These are phyloP conservation scores for Fusarium irregulare DNA, from an alignment of 2,329 filamentous ascomycete species.

Conservation along the genomic window DNA sequence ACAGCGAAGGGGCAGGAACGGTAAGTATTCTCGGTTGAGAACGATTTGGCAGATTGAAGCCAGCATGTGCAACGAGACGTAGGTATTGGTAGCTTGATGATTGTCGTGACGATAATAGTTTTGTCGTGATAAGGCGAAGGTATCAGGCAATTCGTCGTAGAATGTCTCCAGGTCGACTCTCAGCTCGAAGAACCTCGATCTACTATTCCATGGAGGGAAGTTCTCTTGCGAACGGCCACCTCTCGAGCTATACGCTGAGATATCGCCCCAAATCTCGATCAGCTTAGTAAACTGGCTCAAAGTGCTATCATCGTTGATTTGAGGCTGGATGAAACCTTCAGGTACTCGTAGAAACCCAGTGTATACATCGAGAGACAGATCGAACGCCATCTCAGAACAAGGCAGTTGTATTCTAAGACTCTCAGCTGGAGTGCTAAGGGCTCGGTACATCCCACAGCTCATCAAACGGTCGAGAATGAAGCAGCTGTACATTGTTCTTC, in stretches of 20 bases:
- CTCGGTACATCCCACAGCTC: constrained; percentile 71
- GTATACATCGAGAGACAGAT: constrained; percentile 68
- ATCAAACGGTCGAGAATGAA: constrained; percentile 78
- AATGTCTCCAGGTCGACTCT: constrained; percentile 58
- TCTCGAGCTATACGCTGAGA: constrained; percentile 65
- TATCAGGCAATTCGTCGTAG: constrained; percentile 60
- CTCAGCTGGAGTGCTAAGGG: constrained; percentile 67
- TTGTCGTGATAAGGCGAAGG: constrained; percentile 65
- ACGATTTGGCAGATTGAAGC: constrained; percentile 9
- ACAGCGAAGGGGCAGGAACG: background rate
- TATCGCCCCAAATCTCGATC: constrained; percentile 69
- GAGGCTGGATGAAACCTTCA: constrained; percentile 34
- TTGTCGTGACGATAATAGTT: constrained; percentile 41
- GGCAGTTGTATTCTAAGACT: constrained; percentile 9
- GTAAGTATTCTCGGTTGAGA: constrained; percentile 11
- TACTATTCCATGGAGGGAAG: constrained; percentile 69
- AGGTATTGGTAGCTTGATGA: constrained; percentile 57
- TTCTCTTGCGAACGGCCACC: constrained; percentile 63
- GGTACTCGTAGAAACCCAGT: constrained; percentile 59
- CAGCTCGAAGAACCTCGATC: constrained; percentile 66
- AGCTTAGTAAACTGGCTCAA: constrained; percentile 66
- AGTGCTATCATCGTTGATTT: constrained; percentile 57
- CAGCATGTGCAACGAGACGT: constrained; percentile 12
- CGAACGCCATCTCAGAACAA: constrained; percentile 59
- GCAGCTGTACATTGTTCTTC: constrained; percentile 80